phyloP scores from a whole-genome alignment of 2,329 filamentous ascomycete genomes.

The Byssothecium circinans region DNA sequence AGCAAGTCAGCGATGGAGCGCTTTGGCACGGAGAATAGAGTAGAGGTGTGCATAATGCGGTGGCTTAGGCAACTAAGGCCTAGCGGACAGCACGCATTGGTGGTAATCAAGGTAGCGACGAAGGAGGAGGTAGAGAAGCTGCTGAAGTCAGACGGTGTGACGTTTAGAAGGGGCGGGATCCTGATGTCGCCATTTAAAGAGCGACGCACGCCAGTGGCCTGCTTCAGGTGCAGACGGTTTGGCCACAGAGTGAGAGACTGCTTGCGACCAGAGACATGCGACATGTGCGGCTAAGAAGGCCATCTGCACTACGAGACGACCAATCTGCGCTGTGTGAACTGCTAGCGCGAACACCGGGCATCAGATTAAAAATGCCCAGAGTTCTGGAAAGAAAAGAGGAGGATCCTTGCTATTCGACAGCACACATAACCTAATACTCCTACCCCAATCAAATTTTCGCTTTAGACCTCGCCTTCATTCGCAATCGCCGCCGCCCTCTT shows the following conservation, averaged over 20 bases:
- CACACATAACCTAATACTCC: too few species aligned
- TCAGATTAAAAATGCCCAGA: too few species aligned
- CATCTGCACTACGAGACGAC: too few species aligned
- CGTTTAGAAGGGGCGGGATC: slow-evolving; percentile 7
- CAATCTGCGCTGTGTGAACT: too few species aligned
- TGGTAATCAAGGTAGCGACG: slow-evolving; percentile 14
- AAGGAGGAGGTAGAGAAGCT: slow-evolving; percentile 15
- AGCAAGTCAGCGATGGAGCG: slow-evolving; percentile 10
- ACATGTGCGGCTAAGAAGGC: slow-evolving; percentile 10
- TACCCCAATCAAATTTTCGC: too few species aligned
- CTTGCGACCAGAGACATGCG: slow-evolving; percentile 6
- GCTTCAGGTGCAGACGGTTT: slow-evolving; percentile 10
- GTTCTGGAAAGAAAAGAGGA: too few species aligned
- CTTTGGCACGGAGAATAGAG: slow-evolving; percentile 10
- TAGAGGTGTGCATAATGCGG: slow-evolving; percentile 10
- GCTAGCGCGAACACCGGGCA: too few species aligned
- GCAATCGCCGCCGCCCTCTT: too few species aligned
- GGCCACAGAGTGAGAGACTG: slow-evolving; percentile 13
- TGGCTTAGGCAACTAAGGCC: slow-evolving; percentile 9
- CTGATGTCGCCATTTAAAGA: slow-evolving; percentile 12
- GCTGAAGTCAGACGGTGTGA: slow-evolving; percentile 10
- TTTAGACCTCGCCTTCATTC: too few species aligned
- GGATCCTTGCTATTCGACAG: too few species aligned
- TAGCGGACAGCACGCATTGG: slow-evolving; percentile 10
- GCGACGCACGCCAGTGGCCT: slow-evolving; percentile 10